A percentile compares a stretch with the other conserved stretches of the same genome.
Conservation (phyloP, 2,329 filamentous ascomycete genomes). For the Elsinoe australis region DNA sequence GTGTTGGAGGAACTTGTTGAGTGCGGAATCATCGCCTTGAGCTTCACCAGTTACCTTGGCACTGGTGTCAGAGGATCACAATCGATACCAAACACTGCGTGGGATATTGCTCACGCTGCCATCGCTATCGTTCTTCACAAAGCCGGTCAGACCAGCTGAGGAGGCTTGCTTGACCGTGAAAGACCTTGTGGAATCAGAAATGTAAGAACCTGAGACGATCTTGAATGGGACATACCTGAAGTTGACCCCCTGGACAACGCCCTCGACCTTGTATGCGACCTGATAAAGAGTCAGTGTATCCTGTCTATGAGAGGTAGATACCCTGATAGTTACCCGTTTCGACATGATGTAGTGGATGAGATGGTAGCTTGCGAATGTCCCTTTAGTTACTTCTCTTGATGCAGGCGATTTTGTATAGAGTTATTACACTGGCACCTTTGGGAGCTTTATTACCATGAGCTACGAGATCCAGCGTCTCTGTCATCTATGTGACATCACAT, state of each 20-base stretch:
- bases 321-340: constrained; percentile 25
- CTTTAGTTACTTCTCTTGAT: too few relatives aligned
- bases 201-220: not conserved
- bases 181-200: constrained; percentile 25
- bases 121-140: constrained; percentile 40
- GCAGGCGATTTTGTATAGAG: not conserved
- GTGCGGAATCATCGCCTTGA: constrained; percentile 60
- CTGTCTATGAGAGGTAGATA: too few relatives aligned
- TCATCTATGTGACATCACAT: constrained; percentile 3
- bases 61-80: too few relatives aligned
- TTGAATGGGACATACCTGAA: constrained; percentile 34
- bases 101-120: constrained; percentile 38
- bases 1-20: constrained; percentile 65
- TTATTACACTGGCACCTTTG: too few relatives aligned
- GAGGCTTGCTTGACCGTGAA: constrained; percentile 40
- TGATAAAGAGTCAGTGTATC: constrained; percentile 23
- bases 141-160: constrained; percentile 39
- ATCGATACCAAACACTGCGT: too few relatives aligned
- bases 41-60: constrained; percentile 85
- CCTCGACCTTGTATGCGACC: constrained; percentile 43
- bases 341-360: constrained; percentile 23
- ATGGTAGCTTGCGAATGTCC: not conserved
- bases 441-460: not conserved
- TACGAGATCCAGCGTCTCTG: too few relatives aligned
- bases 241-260: constrained; percentile 45